Evolutionary conservation across 352 stramenopile genomes (phyloP).

Genomic region (Globisporangium perplexum): DNA sequence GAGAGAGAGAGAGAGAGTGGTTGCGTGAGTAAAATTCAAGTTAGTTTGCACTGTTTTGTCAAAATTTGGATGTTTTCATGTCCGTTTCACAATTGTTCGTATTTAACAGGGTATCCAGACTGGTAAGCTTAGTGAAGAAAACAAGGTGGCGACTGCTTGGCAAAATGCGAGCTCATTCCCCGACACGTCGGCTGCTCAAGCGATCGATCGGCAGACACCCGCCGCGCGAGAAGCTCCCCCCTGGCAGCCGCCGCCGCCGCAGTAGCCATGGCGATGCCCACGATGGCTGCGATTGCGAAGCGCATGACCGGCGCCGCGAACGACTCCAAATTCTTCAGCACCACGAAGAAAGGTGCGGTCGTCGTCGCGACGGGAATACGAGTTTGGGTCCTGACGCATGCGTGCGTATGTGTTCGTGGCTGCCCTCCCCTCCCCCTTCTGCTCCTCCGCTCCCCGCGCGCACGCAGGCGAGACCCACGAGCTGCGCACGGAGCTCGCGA

Average conservation of each 20-base stretch:
- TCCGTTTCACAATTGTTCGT: background rate
- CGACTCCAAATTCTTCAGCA: slow-evolving; percentile 98
- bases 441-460: background rate
- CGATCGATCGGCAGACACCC: background rate
- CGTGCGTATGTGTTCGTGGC: too few relatives aligned
- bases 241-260: background rate
- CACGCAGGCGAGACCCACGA: slow-evolving; percentile 94
- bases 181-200: background rate
- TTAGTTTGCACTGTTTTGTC: too few relatives aligned
- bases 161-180: background rate
- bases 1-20: background rate
- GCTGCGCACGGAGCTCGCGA: slow-evolving; percentile 96
- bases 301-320: slow-evolving; percentile 88
- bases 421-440: too few relatives aligned
- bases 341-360: slow-evolving; percentile 95
- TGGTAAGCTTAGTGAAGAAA: background rate
- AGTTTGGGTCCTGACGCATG: too few relatives aligned
- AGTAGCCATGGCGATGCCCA: slow-evolving; percentile 71
- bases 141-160: background rate
- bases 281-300: slow-evolving; percentile 85
- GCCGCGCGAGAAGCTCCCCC: background rate
- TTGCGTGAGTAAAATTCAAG: too few relatives aligned
- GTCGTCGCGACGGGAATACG: too few relatives aligned
- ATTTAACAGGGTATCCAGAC: too few relatives aligned
- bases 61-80: background rate